These are phyloP conservation scores for Floccularia luteovirens DNA, from an alignment of 768 basidiomycete genomes.

Conservation along the genomic window DNA sequence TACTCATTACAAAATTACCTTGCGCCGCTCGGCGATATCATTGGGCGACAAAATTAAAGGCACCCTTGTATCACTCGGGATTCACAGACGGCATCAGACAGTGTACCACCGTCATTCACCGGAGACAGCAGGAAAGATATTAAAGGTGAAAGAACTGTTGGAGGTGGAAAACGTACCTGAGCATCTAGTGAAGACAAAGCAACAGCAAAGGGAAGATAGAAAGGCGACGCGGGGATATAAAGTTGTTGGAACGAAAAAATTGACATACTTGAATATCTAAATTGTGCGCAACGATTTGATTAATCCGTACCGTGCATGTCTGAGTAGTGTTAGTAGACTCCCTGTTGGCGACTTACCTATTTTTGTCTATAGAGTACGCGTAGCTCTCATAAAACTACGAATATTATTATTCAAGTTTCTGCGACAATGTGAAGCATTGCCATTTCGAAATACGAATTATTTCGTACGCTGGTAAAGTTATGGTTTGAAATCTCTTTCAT, in stretches of 20 bases:
- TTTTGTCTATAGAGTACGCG: too few species aligned
- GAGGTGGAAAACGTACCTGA: constrained; percentile 80
- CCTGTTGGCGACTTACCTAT: too few species aligned
- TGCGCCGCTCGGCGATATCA: constrained; percentile 81
- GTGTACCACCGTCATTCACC: constrained; percentile 74
- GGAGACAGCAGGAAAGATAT: constrained; percentile 78
- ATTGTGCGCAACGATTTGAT: too few species aligned
- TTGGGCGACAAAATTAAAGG: constrained; percentile 63
- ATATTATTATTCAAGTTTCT: too few species aligned
- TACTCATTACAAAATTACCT: constrained; percentile 87
- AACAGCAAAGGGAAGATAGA: constrained; percentile 60
- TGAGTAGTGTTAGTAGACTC: too few species aligned
- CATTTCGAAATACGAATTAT: too few species aligned
- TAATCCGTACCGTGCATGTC: too few species aligned
- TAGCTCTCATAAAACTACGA: too few species aligned
- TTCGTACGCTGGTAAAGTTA: too few species aligned
- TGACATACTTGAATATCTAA: neutral
- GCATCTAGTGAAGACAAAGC: constrained; percentile 58
- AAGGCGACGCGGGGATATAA: constrained; percentile 63
- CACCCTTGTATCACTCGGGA: constrained; percentile 76
- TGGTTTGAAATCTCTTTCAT: too few species aligned
- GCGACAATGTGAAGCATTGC: too few species aligned
- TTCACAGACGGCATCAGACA: constrained; percentile 77
- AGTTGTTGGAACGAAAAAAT: constrained; percentile 27
- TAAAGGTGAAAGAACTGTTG: constrained; percentile 84